Evolutionary conservation across 2,329 filamentous ascomycete species (phyloP).

Genomic region (Neofusicoccum parvum): DNA sequence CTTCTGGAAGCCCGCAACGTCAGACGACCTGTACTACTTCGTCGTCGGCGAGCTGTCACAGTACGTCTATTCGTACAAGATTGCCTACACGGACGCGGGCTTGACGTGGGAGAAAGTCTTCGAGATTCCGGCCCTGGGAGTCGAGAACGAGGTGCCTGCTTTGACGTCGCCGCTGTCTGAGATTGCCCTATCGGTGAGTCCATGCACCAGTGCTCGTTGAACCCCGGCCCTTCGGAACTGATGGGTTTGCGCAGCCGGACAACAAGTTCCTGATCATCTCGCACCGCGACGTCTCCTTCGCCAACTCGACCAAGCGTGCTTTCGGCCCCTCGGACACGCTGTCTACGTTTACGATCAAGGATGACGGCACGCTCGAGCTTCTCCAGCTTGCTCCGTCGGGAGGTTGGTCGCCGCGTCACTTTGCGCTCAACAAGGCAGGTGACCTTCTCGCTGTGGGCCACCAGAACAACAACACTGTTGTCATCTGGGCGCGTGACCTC

Average conservation of each 20-base stretch:
- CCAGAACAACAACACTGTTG: conserved; percentile 63
- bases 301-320: conserved; percentile 33
- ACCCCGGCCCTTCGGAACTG: too few species aligned
- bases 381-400: conserved; percentile 64
- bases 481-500: conserved; percentile 63
- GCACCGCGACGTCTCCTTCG: conserved; percentile 64
- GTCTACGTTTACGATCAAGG: conserved; percentile 62
- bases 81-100: conserved; percentile 52
- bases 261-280: conserved; percentile 67
- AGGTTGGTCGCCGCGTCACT: conserved; percentile 67
- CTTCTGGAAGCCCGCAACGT: conserved; percentile 49
- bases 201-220: too few species aligned
- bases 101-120: conserved; percentile 52
- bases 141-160: conserved; percentile 24
- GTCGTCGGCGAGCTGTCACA: conserved; percentile 63
- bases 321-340: conserved; percentile 57
- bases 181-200: conserved; percentile 59
- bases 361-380: conserved; percentile 58
- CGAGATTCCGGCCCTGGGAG: conserved; percentile 46
- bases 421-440: conserved; percentile 66
- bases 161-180: conserved; percentile 53
- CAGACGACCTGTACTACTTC: conserved; percentile 49
- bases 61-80: conserved; percentile 58
- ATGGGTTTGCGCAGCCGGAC: conserved; percentile 33
- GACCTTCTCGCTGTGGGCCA: conserved; percentile 66